Base-by-base conservation (phyloP, 768 basidiomycete species). In the Tricholoma sp. region DNA sequence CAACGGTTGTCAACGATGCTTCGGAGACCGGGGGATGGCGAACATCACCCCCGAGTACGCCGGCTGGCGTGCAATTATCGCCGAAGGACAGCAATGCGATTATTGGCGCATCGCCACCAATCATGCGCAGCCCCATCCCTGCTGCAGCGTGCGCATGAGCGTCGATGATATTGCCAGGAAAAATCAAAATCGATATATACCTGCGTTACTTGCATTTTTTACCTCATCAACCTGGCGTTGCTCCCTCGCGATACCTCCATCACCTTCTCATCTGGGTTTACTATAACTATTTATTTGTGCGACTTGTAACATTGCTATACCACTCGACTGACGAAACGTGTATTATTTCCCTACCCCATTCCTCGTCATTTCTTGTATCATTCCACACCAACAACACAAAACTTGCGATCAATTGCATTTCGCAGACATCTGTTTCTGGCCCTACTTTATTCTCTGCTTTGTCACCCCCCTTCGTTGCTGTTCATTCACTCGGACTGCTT, bases 221-320 rank as follows among this genome's bases (percentile, higher is more conserved):
- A 50, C 58, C 54, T 47, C 39, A 50, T 43, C 64, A 58, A 60
- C 58, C 58, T 53, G 65, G 63, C 61, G 61, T 61, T 59, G 63
- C 57, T 55, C 54, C 24, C 60, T 55, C 56, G 63, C 63, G 62
- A 63, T 66, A 64, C 65, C 65, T 43, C 18, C 41, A 43, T 57
- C 31, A 32, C 31, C 27, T 34, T 52, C 29, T 50, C 27, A 31
- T 50, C 41, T 29, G 24, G 51, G 27, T 55, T 55, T 55, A 45
- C 57, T 61, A 54, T 61, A 61, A 39, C 47, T 67, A 67, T 64
- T 63, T 64, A 65, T 65, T 62, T 49, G 54, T 62, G 50, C 52
- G 55, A 57, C 31, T 24, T 47, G 43, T 32, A 51, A 37, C 31
- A 41, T 35, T 6, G 21, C 55, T 57, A 50, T 51, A 50, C 49